Evolutionary conservation across 2,329 filamentous ascomycete genomes (phyloP).

Genomic region (Arthrobotrys musiformis): DNA sequence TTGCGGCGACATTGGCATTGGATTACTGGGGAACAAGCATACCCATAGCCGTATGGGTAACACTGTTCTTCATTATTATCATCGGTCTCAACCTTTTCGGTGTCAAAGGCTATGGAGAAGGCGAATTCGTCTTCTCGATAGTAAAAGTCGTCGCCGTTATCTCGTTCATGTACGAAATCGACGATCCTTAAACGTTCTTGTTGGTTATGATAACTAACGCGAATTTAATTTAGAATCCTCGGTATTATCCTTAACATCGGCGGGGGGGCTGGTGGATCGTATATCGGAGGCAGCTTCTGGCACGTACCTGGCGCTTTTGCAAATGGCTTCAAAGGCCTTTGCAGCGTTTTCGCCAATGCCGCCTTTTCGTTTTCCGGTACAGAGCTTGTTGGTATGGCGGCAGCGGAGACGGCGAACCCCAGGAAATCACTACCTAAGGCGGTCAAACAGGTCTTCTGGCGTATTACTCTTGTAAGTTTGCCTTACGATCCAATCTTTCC

Average conservation of each 20-base stretch:
- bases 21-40: slow-evolving; percentile 77
- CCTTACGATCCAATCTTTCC: background rate
- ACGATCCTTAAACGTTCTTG: background rate
- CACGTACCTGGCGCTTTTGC: slow-evolving; percentile 82
- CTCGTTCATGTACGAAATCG: slow-evolving; percentile 77
- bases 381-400: slow-evolving; percentile 79
- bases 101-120: slow-evolving; percentile 87
- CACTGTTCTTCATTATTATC: slow-evolving; percentile 81
- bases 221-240: slow-evolving; percentile 74
- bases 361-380: slow-evolving; percentile 81
- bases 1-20: slow-evolving; percentile 85
- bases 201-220: slow-evolving; percentile 54
- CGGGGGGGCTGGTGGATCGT: slow-evolving; percentile 76
- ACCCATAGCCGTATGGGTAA: slow-evolving; percentile 79
- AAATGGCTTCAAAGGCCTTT: slow-evolving; percentile 85
- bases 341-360: slow-evolving; percentile 79
- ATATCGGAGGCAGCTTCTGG: slow-evolving; percentile 85
- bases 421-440: slow-evolving; percentile 84
- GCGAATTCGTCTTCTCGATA: slow-evolving; percentile 86
- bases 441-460: slow-evolving; percentile 95
- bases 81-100: slow-evolving; percentile 87
- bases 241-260: slow-evolving; percentile 87
- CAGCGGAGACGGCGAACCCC: slow-evolving; percentile 81
- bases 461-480: slow-evolving; percentile 72
- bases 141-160: slow-evolving; percentile 88